These are phyloP conservation scores for Zopfia rhizophila DNA, from an alignment of 2,329 filamentous ascomycete genomes.

Conservation along the genomic window DNA sequence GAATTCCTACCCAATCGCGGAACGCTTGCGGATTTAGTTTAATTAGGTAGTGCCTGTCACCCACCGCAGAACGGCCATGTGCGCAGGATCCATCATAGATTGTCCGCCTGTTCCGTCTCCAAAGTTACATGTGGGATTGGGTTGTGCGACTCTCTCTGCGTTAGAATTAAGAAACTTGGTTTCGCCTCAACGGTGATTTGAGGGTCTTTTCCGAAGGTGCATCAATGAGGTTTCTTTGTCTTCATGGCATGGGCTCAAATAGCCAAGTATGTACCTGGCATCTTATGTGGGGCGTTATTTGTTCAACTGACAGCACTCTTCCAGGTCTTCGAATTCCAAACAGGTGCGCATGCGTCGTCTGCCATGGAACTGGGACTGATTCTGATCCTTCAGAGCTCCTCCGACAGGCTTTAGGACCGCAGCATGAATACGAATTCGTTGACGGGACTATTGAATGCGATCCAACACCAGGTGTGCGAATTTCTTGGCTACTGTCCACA, in stretches of 20 bases:
- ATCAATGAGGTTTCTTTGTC: slow-evolving; percentile 13
- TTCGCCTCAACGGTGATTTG: too few relatives aligned
- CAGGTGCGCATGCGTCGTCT: neutral
- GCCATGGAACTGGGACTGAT: neutral
- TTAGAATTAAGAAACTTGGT: too few relatives aligned
- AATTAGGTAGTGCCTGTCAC: too few relatives aligned
- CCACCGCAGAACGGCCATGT: too few relatives aligned
- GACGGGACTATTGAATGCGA: neutral
- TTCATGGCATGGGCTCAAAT: slow-evolving; percentile 10
- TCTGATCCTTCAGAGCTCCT: neutral
- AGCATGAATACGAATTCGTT: slow-evolving; percentile 9
- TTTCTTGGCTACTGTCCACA: neutral
- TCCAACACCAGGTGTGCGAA: neutral
- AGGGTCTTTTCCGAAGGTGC: too few relatives aligned
- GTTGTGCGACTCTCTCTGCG: too few relatives aligned
- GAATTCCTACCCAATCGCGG: too few relatives aligned
- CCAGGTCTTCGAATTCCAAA: slow-evolving; percentile 6
- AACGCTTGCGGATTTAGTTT: too few relatives aligned
- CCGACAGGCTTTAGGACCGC: neutral
- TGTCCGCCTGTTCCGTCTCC: too few relatives aligned
- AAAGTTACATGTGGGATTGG: too few relatives aligned
- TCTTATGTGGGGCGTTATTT: neutral
- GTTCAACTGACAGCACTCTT: neutral
- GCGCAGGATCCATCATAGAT: too few relatives aligned
- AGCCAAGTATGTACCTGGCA: neutral